Percentiles rank a stretch among this genome's conserved stretches.
Conservation (phyloP, 805 yeast genomes). For the Yamadazyma sp. region DNA sequence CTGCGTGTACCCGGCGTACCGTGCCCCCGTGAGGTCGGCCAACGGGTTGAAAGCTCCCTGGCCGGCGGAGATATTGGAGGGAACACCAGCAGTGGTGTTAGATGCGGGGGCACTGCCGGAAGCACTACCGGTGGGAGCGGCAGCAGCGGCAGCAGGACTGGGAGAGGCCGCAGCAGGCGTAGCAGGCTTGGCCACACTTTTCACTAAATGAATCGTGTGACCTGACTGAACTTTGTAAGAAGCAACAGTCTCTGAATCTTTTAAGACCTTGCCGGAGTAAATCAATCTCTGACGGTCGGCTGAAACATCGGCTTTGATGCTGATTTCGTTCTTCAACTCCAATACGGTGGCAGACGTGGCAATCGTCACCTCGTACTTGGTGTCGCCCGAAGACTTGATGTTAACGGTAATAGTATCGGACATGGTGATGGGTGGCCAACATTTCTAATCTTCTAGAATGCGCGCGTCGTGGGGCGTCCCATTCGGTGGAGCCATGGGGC, state of each 20-base stretch:
- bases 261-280: conserved; percentile 90
- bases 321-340: conserved; percentile 67
- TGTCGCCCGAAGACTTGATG: conserved; percentile 65
- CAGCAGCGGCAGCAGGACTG: conserved; percentile 15
- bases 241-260: conserved; percentile 73
- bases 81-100: conserved; percentile 45
- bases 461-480: conserved; percentile 41
- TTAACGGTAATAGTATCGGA: conserved; percentile 24
- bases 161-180: conserved; percentile 24
- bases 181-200: conserved; percentile 55
- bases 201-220: conserved; percentile 86
- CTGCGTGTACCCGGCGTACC: conserved; percentile 90
- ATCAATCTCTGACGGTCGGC: conserved; percentile 83
- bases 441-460: conserved; percentile 5
- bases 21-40: conserved; percentile 90
- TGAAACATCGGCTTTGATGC: conserved; percentile 62
- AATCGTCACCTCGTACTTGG: conserved; percentile 67
- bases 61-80: conserved; percentile 84
- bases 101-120: conserved; percentile 17
- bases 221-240: conserved; percentile 82
- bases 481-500: neutral
- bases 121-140: conserved; percentile 21
- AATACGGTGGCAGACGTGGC: conserved; percentile 55
- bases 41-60: conserved; percentile 86
- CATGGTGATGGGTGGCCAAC: conserved; percentile 11